phyloP scores from a whole-genome alignment of 129 eudicot genomes.

The Scalesia atractyloides region DNA sequence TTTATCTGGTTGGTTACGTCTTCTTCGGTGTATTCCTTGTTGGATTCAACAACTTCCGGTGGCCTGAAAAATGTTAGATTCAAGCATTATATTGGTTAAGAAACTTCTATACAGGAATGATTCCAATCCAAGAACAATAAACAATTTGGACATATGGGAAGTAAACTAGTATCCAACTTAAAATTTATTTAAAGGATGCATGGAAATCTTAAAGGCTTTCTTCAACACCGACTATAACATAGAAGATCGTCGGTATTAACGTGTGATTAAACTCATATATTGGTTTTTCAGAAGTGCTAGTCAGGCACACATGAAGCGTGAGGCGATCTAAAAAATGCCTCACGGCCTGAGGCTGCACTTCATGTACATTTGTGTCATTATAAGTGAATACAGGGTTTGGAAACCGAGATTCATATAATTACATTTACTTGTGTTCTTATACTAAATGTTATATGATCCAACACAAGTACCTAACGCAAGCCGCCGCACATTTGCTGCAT shows the following conservation, averaged over 20 bases:
- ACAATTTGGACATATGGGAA: background rate
- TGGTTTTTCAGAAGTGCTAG: background rate
- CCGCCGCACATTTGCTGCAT: too few relatives aligned
- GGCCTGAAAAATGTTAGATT: constrained; percentile 46
- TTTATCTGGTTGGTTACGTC: constrained; percentile 69
- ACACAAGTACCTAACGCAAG: too few relatives aligned
- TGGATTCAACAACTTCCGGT: constrained; percentile 69
- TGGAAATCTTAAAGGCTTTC: background rate
- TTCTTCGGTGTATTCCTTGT: constrained; percentile 90
- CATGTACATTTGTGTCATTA: background rate
- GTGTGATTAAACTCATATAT: background rate
- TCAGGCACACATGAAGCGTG: background rate
- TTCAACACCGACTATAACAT: background rate
- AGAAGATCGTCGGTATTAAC: background rate
- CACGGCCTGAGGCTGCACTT: background rate
- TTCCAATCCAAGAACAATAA: background rate
- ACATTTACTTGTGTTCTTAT: background rate
- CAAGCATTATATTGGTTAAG: background rate
- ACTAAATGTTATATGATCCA: background rate
- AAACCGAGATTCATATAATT: background rate
- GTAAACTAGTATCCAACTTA: background rate
- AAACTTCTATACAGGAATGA: background rate
- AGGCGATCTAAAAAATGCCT: background rate
- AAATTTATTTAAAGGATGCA: background rate
- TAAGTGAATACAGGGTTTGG: background rate